Evolutionary conservation across 2,329 filamentous ascomycete genomes (phyloP).

Genomic region (Phaeoacremonium minimum): DNA sequence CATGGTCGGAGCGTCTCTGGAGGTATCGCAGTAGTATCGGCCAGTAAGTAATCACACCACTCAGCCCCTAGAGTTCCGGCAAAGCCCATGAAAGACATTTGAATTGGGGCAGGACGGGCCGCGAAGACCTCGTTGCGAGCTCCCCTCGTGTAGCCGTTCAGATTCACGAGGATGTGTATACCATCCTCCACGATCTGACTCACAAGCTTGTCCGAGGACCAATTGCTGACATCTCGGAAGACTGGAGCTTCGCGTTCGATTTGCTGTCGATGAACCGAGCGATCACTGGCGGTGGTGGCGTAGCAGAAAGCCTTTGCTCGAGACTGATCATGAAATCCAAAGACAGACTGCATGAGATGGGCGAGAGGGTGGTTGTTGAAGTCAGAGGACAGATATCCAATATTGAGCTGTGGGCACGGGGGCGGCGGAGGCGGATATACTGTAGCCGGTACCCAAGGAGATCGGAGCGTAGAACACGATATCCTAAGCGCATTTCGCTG

Average conservation of each 20-base stretch:
- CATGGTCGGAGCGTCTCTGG: slow-evolving; percentile 74
- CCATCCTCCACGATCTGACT: slow-evolving; percentile 81
- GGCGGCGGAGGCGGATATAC: slow-evolving; percentile 84
- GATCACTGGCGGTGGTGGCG: slow-evolving; percentile 87
- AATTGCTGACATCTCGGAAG: slow-evolving; percentile 83
- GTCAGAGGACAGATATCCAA: slow-evolving; percentile 96
- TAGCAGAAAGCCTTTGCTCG: slow-evolving; percentile 89
- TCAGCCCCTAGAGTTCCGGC: slow-evolving; percentile 93
- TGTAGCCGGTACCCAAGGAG: slow-evolving; percentile 77
- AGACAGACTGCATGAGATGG: slow-evolving; percentile 98
- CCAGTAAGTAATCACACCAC: slow-evolving; percentile 97
- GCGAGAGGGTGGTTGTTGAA: slow-evolving; percentile 98
- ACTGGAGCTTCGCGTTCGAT: slow-evolving; percentile 91
- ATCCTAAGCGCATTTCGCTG: slow-evolving; percentile 92
- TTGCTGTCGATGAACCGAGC: slow-evolving; percentile 82
- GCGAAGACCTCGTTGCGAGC: slow-evolving; percentile 98
- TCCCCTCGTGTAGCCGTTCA: slow-evolving; percentile 97
- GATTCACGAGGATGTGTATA: slow-evolving; percentile 91
- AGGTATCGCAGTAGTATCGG: slow-evolving; percentile 84
- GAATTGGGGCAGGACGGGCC: slow-evolving; percentile 86
- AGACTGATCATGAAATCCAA: slow-evolving; percentile 75
- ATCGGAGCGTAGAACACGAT: slow-evolving; percentile 80
- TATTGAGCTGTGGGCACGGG: slow-evolving; percentile 76
- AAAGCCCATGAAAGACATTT: slow-evolving; percentile 99
- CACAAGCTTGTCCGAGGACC: slow-evolving; percentile 80